A percentile compares a stretch with the other conserved stretches of the same genome.
These are phyloP conservation scores for Naganishia cerealis DNA, from an alignment of 1,284 basidiomycete species.

Conservation along the genomic window DNA sequence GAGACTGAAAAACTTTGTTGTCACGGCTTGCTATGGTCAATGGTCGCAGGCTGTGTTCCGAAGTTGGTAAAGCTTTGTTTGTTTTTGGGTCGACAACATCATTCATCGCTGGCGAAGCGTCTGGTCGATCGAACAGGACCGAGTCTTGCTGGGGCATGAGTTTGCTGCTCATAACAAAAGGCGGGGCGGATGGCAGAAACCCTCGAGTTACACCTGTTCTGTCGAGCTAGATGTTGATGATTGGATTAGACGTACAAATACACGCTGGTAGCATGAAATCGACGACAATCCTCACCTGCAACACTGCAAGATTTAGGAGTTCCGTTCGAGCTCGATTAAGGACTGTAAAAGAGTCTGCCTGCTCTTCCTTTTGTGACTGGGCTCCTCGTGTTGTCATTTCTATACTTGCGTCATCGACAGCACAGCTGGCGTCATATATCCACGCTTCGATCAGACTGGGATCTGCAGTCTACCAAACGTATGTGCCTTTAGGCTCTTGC, in stretches of 20 bases:
- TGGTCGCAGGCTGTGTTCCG: slow-evolving; percentile 2
- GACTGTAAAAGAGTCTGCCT: slow-evolving; percentile 6
- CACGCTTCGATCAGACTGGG: slow-evolving; percentile 84
- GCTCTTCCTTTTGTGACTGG: slow-evolving; percentile 57
- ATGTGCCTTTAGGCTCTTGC: not conserved
- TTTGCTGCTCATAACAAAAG: slow-evolving; percentile 59
- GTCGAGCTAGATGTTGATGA: slow-evolving; percentile 64
- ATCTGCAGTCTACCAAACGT: slow-evolving; percentile 49
- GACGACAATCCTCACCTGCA: slow-evolving; percentile 62
- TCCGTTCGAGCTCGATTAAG: slow-evolving; percentile 23
- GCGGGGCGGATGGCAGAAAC: slow-evolving; percentile 69
- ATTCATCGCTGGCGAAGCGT: slow-evolving; percentile 34
- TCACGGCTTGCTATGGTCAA: slow-evolving; percentile 19
- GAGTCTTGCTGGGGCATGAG: slow-evolving; percentile 52
- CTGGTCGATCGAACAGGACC: slow-evolving; percentile 41
- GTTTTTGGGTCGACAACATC: slow-evolving; percentile 2
- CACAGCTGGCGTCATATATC: slow-evolving; percentile 78
- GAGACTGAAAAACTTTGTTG: slow-evolving; percentile 24
- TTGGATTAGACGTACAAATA: slow-evolving; percentile 24
- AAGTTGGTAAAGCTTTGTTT: not conserved
- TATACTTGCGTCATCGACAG: slow-evolving; percentile 17
- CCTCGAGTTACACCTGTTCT: slow-evolving; percentile 70
- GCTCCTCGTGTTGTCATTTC: slow-evolving; percentile 4
- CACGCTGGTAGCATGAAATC: not conserved
- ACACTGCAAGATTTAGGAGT: slow-evolving; percentile 61